These are phyloP conservation scores for Myriosclerotinia scirpicola DNA, from an alignment of 2,329 filamentous ascomycete species.

Conservation along the genomic window DNA sequence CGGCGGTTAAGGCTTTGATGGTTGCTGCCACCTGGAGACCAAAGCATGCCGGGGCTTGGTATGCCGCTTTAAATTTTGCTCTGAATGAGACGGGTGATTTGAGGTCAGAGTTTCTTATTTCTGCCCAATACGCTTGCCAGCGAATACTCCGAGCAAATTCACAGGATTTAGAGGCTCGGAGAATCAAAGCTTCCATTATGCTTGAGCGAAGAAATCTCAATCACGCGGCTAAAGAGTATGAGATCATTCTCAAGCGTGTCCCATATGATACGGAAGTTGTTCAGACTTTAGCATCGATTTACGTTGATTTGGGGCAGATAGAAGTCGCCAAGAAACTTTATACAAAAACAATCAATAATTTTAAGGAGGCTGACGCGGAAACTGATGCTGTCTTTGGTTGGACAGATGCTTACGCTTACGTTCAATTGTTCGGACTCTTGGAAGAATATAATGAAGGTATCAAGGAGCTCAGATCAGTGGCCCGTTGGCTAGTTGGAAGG, in stretches of 20 bases:
- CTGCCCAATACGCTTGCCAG: conserved; percentile 59
- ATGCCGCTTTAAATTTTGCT: conserved; percentile 57
- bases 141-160: conserved; percentile 59
- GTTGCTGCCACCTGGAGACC: conserved; percentile 63
- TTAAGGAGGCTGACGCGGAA: conserved; percentile 28
- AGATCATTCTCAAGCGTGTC: conserved; percentile 49
- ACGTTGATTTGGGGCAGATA: conserved; percentile 40
- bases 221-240: conserved; percentile 58
- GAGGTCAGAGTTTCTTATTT: conserved; percentile 49
- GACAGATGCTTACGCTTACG: conserved; percentile 82
- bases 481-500: conserved; percentile 81
- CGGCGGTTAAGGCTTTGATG: conserved; percentile 59
- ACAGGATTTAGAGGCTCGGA: conserved; percentile 52
- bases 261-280: conserved; percentile 49
- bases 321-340: conserved; percentile 41
- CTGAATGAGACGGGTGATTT: conserved; percentile 52
- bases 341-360: conserved; percentile 38
- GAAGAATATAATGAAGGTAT: conserved; percentile 66
- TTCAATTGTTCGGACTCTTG: conserved; percentile 72
- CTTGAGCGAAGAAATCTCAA: conserved; percentile 55
- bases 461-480: conserved; percentile 65
- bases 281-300: conserved; percentile 40
- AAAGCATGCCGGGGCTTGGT: conserved; percentile 60
- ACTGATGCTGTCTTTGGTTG: conserved; percentile 48
- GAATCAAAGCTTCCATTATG: conserved; percentile 59